These are phyloP conservation scores for Sporothrix curviconia DNA, from an alignment of 2,329 filamentous ascomycete genomes.

Conservation along the genomic window DNA sequence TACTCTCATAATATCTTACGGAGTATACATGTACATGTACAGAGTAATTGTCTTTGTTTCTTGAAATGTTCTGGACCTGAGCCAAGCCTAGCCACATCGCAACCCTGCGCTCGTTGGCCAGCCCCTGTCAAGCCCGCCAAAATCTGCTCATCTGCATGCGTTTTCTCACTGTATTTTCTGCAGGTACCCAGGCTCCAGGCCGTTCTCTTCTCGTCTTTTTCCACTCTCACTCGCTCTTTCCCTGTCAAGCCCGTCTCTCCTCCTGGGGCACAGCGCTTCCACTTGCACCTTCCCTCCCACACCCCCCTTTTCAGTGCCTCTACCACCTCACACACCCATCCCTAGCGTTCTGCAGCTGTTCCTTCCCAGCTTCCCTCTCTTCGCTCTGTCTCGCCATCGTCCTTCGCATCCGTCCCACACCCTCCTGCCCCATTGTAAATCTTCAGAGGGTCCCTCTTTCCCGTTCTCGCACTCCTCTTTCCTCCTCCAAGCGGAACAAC, in stretches of 20 bases:
- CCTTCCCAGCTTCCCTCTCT: not conserved
- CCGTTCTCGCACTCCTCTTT: too few relatives aligned
- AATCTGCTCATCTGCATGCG: constrained; percentile 2
- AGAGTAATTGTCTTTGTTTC: not conserved
- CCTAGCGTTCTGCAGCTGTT: not conserved
- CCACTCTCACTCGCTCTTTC: not conserved
- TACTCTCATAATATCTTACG: too few relatives aligned
- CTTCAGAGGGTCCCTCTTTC: constrained; percentile 14
- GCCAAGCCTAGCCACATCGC: too few relatives aligned
- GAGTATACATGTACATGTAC: too few relatives aligned
- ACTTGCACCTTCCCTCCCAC: constrained; percentile 1
- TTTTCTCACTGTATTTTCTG: too few relatives aligned
- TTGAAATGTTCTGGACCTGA: not conserved
- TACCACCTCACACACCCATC: not conserved
- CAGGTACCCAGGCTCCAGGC: too few relatives aligned
- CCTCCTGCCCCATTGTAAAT: constrained; percentile 12
- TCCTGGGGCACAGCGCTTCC: too few relatives aligned
- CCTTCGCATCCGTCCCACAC: constrained; percentile 8
- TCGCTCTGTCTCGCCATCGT: not conserved
- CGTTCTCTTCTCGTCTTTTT: not conserved
- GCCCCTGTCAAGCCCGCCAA: not conserved
- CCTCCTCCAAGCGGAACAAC: not conserved
- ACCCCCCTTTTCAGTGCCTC: not conserved
- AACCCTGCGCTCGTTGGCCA: not conserved
- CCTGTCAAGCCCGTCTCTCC: too few relatives aligned